Percentiles rank a stretch among this genome's conserved stretches.
These are phyloP conservation scores for Byssothecium circinans DNA, from an alignment of 2,329 filamentous ascomycete genomes.

Conservation along the genomic window DNA sequence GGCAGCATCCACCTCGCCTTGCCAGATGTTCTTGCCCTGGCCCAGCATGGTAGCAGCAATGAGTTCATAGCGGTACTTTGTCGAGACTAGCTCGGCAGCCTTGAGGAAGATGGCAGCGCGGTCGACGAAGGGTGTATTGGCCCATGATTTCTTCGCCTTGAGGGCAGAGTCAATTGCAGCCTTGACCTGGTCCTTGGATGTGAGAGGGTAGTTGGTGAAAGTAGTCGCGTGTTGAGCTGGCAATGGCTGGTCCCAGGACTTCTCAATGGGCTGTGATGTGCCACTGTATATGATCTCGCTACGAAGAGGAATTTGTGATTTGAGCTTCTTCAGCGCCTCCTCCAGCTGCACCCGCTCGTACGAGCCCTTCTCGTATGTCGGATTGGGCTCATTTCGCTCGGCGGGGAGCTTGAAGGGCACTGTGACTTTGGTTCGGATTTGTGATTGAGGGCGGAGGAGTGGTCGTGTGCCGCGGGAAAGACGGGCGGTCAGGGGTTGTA, in stretches of 20 bases:
- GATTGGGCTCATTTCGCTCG: conserved; percentile 34
- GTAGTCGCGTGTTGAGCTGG: conserved; percentile 62
- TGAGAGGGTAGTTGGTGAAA: conserved; percentile 81
- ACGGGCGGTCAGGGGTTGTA: conserved; percentile 17
- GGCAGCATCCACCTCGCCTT: conserved; percentile 92
- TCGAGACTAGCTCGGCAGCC: conserved; percentile 83
- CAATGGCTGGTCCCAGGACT: conserved; percentile 30
- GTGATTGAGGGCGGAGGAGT: conserved; percentile 10
- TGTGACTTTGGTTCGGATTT: conserved; percentile 27
- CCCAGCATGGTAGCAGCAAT: conserved; percentile 95
- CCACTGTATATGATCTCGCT: conserved; percentile 32
- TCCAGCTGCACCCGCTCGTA: conserved; percentile 29
- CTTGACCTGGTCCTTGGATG: conserved; percentile 71
- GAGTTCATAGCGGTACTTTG: conserved; percentile 91
- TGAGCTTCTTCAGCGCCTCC: conserved; percentile 25
- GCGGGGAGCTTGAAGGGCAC: conserved; percentile 32
- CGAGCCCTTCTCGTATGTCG: conserved; percentile 31
- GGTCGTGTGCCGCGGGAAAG: conserved; percentile 8
- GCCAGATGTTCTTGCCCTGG: conserved; percentile 97
- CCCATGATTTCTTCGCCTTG: conserved; percentile 80
- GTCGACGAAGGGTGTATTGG: conserved; percentile 81
- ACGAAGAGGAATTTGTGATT: conserved; percentile 28
- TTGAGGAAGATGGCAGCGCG: conserved; percentile 91
- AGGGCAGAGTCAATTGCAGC: conserved; percentile 80
- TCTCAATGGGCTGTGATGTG: conserved; percentile 24